These are phyloP conservation scores for Diaporthe sp. DNA, from an alignment of 2,329 filamentous ascomycete genomes.

Conservation along the genomic window DNA sequence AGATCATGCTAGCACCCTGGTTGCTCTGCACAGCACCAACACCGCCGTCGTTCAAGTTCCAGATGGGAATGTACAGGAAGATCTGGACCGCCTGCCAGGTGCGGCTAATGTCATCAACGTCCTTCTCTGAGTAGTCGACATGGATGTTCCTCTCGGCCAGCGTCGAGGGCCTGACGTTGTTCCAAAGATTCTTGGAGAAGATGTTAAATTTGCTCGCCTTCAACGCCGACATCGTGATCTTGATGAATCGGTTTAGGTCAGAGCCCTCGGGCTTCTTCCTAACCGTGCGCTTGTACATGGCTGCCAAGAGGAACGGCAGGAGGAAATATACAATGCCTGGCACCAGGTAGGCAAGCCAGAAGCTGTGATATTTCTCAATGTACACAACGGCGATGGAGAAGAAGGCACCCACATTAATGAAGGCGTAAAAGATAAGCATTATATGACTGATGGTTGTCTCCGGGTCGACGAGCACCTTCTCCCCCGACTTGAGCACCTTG, in stretches of 20 bases:
- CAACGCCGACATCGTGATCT: constrained; percentile 64
- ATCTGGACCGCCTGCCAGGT: constrained; percentile 52
- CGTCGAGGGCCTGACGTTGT: constrained; percentile 65
- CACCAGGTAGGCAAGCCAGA: constrained; percentile 74
- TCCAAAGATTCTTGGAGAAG: constrained; percentile 66
- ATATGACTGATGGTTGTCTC: constrained; percentile 58
- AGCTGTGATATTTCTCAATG: constrained; percentile 80
- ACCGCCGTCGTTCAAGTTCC: constrained; percentile 53
- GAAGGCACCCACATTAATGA: constrained; percentile 75
- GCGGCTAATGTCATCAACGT: constrained; percentile 73
- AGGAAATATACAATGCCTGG: constrained; percentile 65
- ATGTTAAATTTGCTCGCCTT: constrained; percentile 64
- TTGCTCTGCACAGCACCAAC: constrained; percentile 49
- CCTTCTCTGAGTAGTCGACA: constrained; percentile 73
- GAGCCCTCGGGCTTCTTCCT: constrained; percentile 72
- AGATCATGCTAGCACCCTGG: constrained; percentile 54
- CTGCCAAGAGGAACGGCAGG: constrained; percentile 66
- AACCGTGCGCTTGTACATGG: constrained; percentile 67
- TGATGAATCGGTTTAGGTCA: constrained; percentile 69
- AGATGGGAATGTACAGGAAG: constrained; percentile 55
- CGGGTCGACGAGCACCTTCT: constrained; percentile 58
- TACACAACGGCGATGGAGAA: constrained; percentile 74
- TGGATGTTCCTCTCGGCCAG: constrained; percentile 55
- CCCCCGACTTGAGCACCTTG: constrained; percentile 53
- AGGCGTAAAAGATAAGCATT: constrained; percentile 65